These are phyloP conservation scores for Isoetes taiwanensis DNA, from an alignment of 75 land plant genomes.

Conservation along the genomic window DNA sequence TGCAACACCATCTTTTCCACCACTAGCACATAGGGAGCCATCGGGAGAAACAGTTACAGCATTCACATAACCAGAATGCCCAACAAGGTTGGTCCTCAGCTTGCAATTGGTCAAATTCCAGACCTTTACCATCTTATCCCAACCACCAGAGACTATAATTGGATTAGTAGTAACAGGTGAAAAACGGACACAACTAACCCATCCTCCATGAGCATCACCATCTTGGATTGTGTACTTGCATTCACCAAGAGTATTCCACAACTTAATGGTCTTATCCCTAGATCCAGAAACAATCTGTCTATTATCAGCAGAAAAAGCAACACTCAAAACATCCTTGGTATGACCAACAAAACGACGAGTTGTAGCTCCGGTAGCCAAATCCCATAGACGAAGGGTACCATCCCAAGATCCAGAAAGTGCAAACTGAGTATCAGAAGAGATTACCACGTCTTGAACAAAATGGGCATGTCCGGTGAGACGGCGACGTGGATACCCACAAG, in stretches of 20 bases:
- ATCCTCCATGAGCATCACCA: slow-evolving; percentile 40
- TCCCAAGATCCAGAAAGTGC: slow-evolving; percentile 75
- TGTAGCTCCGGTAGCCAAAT: slow-evolving; percentile 39
- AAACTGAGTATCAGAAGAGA: slow-evolving; percentile 81
- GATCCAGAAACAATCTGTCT: slow-evolving; percentile 76
- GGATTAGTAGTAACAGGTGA: slow-evolving; percentile 45
- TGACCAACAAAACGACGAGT: slow-evolving; percentile 70
- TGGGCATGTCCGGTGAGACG: slow-evolving; percentile 70
- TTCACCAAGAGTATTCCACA: slow-evolving; percentile 85
- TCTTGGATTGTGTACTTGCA: slow-evolving; percentile 71
- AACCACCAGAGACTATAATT: slow-evolving; percentile 58
- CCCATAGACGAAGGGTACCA: slow-evolving; percentile 79
- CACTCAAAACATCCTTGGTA: slow-evolving; percentile 63
- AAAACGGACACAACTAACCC: slow-evolving; percentile 63
- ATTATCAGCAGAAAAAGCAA: too few species aligned
- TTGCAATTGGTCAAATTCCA: slow-evolving; percentile 74
- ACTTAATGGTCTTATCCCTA: slow-evolving; percentile 63
- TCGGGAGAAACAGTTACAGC: slow-evolving; percentile 77
- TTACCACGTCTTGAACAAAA: slow-evolving; percentile 74
- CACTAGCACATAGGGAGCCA: slow-evolving; percentile 76
- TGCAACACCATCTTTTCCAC: slow-evolving; percentile 77
- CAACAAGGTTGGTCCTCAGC: slow-evolving; percentile 35
- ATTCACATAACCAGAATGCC: slow-evolving; percentile 66
- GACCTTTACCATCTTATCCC: slow-evolving; percentile 66
- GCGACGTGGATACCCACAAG: slow-evolving; percentile 8